Evolutionary conservation across 768 basidiomycete species (phyloP).

Genomic region (Rhodosporidiobolus sp.): DNA sequence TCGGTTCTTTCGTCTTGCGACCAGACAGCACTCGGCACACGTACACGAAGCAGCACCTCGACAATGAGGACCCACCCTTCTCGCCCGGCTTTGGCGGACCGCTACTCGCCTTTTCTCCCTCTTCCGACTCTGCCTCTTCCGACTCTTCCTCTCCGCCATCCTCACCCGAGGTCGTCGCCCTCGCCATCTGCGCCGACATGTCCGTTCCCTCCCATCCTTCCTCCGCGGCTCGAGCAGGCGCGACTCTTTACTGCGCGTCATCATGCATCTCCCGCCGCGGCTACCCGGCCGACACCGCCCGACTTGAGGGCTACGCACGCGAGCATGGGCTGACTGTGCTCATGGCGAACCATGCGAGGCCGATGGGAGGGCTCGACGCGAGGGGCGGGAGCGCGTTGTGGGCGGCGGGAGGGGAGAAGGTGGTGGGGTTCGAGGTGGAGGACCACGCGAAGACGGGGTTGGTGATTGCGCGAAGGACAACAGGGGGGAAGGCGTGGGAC

Average conservation of each 20-base stretch:
- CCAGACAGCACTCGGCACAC: neutral
- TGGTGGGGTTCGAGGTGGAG: neutral
- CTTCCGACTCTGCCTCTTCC: neutral
- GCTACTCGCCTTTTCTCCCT: neutral
- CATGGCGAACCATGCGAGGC: neutral
- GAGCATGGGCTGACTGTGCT: neutral
- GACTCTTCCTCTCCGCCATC: neutral
- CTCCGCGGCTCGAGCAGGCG: neutral
- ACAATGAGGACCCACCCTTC: neutral
- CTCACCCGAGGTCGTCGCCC: neutral
- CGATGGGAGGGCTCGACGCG: neutral
- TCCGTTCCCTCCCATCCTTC: neutral
- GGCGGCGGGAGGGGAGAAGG: neutral
- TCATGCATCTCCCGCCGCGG: neutral
- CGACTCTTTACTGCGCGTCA: neutral
- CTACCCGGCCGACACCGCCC: neutral
- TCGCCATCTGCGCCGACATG: conserved; percentile 1
- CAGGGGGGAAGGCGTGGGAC: neutral
- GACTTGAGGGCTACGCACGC: neutral
- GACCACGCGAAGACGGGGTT: neutral
- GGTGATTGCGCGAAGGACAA: neutral
- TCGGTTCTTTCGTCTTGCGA: neutral
- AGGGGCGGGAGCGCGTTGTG: neutral
- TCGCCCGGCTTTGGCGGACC: neutral
- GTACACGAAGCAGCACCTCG: neutral